phyloP scores from a whole-genome alignment of 73 alveolate genomes.

The Paramecium tetraurelia region DNA sequence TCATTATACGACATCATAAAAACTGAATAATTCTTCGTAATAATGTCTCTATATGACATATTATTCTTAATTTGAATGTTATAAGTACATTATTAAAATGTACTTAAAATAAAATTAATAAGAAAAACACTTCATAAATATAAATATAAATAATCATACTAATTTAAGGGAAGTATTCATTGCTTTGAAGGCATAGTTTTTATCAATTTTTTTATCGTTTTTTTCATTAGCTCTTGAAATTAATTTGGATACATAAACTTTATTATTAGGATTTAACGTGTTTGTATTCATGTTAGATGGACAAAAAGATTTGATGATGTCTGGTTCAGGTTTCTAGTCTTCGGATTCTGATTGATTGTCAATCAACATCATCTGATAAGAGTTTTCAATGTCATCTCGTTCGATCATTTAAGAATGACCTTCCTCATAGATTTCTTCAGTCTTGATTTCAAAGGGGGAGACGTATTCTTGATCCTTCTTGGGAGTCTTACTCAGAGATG shows the following conservation, averaged over 20 bases:
- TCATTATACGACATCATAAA: too few relatives aligned
- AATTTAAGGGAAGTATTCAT: background rate
- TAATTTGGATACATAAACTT: background rate
- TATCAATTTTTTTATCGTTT: background rate
- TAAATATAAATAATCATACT: background rate
- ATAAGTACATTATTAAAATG: too few relatives aligned
- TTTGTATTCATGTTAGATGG: background rate
- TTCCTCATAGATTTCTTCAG: background rate
- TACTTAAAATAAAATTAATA: too few relatives aligned
- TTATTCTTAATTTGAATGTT: too few relatives aligned
- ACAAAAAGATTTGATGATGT: background rate
- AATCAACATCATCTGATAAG: background rate
- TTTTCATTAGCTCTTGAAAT: background rate
- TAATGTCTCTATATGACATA: too few relatives aligned
- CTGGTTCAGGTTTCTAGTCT: background rate
- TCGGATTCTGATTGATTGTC: background rate
- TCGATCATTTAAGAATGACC: constrained; percentile 39
- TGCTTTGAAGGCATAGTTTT: background rate
- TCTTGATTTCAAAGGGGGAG: background rate
- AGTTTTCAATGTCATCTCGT: constrained; percentile 30
- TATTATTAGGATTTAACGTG: background rate
- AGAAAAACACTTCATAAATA: background rate
- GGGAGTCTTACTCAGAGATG: background rate
- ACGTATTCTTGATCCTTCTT: background rate
- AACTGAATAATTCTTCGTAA: too few relatives aligned